These are phyloP conservation scores for Isabelozyma rhagii DNA, from an alignment of 805 yeast species.

Conservation along the genomic window DNA sequence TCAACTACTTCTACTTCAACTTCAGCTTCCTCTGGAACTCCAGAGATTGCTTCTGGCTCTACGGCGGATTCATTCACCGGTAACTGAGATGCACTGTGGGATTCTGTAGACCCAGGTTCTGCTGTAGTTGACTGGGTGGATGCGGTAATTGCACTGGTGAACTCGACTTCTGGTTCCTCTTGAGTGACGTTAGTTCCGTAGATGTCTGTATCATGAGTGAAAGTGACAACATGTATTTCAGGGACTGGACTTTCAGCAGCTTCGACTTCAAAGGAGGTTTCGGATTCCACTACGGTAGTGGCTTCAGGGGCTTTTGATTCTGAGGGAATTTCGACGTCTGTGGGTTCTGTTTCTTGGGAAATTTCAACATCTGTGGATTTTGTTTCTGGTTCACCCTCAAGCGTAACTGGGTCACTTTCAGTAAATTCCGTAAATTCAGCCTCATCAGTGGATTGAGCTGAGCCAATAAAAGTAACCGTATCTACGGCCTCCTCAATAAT, in stretches of 20 bases:
- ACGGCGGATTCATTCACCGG: neutral
- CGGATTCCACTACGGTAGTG: no score
- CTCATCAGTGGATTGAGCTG: neutral
- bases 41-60: slow-evolving; percentile 1
- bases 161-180: neutral
- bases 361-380: no score
- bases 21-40: neutral
- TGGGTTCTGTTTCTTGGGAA: no score
- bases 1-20: slow-evolving; percentile 4
- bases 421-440: neutral
- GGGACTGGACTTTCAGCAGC: no score
- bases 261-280: no score
- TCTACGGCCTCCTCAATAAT: neutral
- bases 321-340: no score
- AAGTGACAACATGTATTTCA: neutral
- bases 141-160: neutral
- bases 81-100: neutral
- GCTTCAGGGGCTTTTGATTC: no score
- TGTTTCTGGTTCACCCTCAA: no score
- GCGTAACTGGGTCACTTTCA: neutral
- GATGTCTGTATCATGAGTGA: neutral
- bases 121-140: neutral
- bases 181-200: neutral
- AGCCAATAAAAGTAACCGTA: neutral
- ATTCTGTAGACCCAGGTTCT: neutral